These are phyloP conservation scores for Paracorniculantispora psalliotae DNA, from an alignment of 2,329 filamentous ascomycete species.

Conservation along the genomic window DNA sequence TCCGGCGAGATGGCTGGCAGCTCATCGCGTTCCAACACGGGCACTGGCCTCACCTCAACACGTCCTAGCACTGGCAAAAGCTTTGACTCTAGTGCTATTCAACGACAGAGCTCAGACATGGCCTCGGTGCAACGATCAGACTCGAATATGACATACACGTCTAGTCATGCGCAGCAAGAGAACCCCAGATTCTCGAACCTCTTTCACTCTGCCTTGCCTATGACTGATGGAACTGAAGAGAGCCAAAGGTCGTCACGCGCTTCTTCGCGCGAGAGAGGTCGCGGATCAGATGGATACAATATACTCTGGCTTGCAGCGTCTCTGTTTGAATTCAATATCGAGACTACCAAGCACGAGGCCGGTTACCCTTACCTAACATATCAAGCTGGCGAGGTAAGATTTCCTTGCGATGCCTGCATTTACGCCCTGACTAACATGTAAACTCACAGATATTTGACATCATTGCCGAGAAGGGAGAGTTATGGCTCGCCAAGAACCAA, in stretches of 20 bases:
- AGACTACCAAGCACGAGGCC: slow-evolving; percentile 83
- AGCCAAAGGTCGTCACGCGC: slow-evolving; percentile 51
- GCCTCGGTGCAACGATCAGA: slow-evolving; percentile 43
- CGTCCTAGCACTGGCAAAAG: slow-evolving; percentile 58
- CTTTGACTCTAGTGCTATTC: slow-evolving; percentile 47
- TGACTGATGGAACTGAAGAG: slow-evolving; percentile 61
- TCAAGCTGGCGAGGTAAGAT: slow-evolving; percentile 75
- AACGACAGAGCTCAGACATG: slow-evolving; percentile 50
- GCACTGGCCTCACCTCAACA: slow-evolving; percentile 32
- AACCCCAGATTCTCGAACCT: slow-evolving; percentile 64
- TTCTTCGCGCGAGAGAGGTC: slow-evolving; percentile 54
- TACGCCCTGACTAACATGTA: too few relatives aligned
- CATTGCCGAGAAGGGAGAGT: slow-evolving; percentile 91
- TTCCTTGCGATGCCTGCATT: too few relatives aligned
- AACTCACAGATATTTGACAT: slow-evolving; percentile 76
- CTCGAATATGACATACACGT: slow-evolving; percentile 51
- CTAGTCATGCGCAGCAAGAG: slow-evolving; percentile 41
- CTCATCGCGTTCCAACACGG: slow-evolving; percentile 44
- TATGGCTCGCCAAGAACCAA: slow-evolving; percentile 97
- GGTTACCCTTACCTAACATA: slow-evolving; percentile 96
- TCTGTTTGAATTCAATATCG: slow-evolving; percentile 95
- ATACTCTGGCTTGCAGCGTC: slow-evolving; percentile 89
- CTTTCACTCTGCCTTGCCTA: slow-evolving; percentile 82
- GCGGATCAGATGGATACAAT: slow-evolving; percentile 54
- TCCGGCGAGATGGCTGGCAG: slow-evolving; percentile 48